phyloP scores from a whole-genome alignment of 768 basidiomycete genomes.

The Phaeotremella skinneri region DNA sequence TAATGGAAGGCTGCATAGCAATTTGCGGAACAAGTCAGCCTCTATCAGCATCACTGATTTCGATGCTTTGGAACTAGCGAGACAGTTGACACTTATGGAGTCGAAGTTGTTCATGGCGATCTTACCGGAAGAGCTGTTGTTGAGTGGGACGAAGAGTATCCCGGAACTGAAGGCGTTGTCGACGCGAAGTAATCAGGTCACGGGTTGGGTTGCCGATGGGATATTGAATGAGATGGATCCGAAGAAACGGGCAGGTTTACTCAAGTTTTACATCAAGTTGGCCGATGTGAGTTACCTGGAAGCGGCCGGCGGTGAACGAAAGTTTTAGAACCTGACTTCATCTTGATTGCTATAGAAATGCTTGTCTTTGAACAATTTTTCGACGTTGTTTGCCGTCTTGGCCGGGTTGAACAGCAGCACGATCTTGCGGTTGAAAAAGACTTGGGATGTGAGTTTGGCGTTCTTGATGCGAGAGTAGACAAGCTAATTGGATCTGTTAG shows the following conservation, averaged over 20 bases:
- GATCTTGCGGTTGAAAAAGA: slow-evolving; percentile 84
- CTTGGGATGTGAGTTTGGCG: slow-evolving; percentile 76
- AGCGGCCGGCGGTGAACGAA: neutral
- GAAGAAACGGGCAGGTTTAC: slow-evolving; percentile 70
- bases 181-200: slow-evolving; percentile 84
- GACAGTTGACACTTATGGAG: slow-evolving; percentile 94
- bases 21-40: slow-evolving; percentile 67
- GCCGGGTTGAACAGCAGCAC: slow-evolving; percentile 95
- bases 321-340: neutral
- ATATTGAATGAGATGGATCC: slow-evolving; percentile 86
- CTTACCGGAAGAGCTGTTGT: slow-evolving; percentile 81
- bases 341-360: slow-evolving; percentile 65
- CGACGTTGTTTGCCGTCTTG: slow-evolving; percentile 85
- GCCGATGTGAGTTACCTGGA: slow-evolving; percentile 56
- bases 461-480: neutral
- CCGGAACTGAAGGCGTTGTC: slow-evolving; percentile 74
- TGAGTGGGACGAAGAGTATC: slow-evolving; percentile 70
- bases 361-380: slow-evolving; percentile 78
- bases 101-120: slow-evolving; percentile 81
- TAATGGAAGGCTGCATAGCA: slow-evolving; percentile 69
- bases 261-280: slow-evolving; percentile 86
- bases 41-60: slow-evolving; percentile 78
- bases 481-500: slow-evolving; percentile 53
- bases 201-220: slow-evolving; percentile 82
- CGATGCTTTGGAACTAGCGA: slow-evolving; percentile 83